These are phyloP conservation scores for Escallonia herrerae DNA, from an alignment of 129 eudicot genomes.

Conservation along the genomic window DNA sequence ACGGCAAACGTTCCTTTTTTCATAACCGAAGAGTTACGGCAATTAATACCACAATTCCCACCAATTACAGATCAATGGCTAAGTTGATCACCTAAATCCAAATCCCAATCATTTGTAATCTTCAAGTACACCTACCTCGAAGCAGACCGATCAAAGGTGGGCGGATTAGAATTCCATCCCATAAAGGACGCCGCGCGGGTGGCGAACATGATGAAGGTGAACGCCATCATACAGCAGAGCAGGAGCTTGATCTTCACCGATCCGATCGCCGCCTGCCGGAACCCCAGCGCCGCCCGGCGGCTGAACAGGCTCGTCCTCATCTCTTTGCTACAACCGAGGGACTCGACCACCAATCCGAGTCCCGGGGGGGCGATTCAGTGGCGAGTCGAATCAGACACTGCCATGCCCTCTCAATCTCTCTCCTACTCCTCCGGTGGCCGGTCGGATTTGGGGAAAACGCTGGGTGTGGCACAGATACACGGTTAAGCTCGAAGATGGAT, in stretches of 20 bases:
- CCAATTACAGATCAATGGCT: too few species aligned
- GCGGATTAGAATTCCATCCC: slow-evolving; percentile 38
- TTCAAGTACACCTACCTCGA: slow-evolving; percentile 29
- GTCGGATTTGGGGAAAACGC: too few species aligned
- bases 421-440: too few species aligned
- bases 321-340: slow-evolving; percentile 27
- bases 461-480: too few species aligned
- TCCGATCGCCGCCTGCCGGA: slow-evolving; percentile 55
- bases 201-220: slow-evolving; percentile 40
- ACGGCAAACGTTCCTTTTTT: too few species aligned
- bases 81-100: too few species aligned
- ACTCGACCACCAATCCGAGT: slow-evolving; percentile 4
- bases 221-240: slow-evolving; percentile 41
- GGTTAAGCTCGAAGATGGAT: too few species aligned
- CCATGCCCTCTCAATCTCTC: not conserved
- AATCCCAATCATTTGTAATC: not conserved
- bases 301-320: slow-evolving; percentile 45
- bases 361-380: slow-evolving; percentile 7
- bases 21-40: too few species aligned
- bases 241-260: slow-evolving; percentile 57
- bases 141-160: slow-evolving; percentile 13
- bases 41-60: too few species aligned
- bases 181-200: slow-evolving; percentile 46
- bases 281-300: slow-evolving; percentile 56
- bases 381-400: slow-evolving; percentile 3